Base-by-base conservation (phyloP, 2,329 filamentous ascomycete genomes). In the Nemania sp. region DNA sequence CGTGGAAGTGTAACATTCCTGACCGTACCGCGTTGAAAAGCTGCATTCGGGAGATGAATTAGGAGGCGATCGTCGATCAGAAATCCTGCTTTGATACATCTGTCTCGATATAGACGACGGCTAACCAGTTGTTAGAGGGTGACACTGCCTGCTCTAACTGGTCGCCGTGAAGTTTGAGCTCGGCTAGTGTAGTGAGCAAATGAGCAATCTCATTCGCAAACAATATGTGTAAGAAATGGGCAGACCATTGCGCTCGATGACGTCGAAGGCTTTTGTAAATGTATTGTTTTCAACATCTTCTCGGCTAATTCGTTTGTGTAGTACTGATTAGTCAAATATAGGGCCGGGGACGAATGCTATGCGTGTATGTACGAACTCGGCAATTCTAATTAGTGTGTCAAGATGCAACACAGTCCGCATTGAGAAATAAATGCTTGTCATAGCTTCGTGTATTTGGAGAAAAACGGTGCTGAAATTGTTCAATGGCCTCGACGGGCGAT, bases 41-140 rank as follows among this genome's bases (percentile, higher is more conserved):
- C 26, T 44, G 41, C 49, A 43, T 4, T 52, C 33, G 48, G 53
- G 5, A 30, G 33, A 54, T 2, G 45, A 59, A 49, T 46, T 46
- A 39, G 62, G 36, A 44, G 63, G 33, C 47, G 63, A 65, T 65
- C 62, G 53, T 34, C 62, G 36, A 36, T 26, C 11, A 36, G 12
- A 15, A 45, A 51, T 49, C 40, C 55, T 55, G 52, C 46, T 37
- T 55, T 54, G 31, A 22, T 24, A 43, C 26, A 41, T 15, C 31
- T 31, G 15, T 42, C 2, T 50, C 22, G 23, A 37, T 28, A 24
- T 47, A 34, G 24, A 22, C 14, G 8, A 26, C 9, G 36, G 42
- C 19, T 23, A 17, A 28, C 14, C 14, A 20, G 23, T 17, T 30
- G 31, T 30, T n/a, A 28, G 36, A n/a, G 11, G 40, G 20, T n/a